These are phyloP conservation scores for Plasmodium chabaudi DNA, from an alignment of 169 alveolate genomes.

Conservation along the genomic window DNA sequence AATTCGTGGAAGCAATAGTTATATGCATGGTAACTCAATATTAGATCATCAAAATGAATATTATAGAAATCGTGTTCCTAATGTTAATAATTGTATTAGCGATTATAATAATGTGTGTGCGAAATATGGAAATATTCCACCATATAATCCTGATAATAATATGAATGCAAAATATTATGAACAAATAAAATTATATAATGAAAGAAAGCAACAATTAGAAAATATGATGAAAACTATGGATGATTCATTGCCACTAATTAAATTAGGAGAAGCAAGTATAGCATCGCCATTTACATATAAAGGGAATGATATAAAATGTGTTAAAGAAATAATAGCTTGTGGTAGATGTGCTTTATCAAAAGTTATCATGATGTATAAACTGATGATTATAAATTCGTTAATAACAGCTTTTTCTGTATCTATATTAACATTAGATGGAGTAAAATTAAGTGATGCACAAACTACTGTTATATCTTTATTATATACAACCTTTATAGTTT, in stretches of 20 bases:
- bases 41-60: background rate
- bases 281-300: constrained; percentile 99
- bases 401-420: constrained; percentile 95
- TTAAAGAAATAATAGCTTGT: constrained; percentile 91
- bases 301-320: constrained; percentile 92
- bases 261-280: constrained; percentile 98
- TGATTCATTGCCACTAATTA: constrained; percentile 87
- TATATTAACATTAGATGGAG: constrained; percentile 96
- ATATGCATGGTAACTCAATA: constrained; percentile 6
- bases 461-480: constrained; percentile 90
- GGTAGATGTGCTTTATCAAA: constrained; percentile 97
- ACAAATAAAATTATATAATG: constrained; percentile 64
- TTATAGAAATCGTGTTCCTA: constrained; percentile 52
- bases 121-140: constrained; percentile 41
- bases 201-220: constrained; percentile 43
- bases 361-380: constrained; percentile 96
- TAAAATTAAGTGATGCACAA: constrained; percentile 97
- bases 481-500: constrained; percentile 82
- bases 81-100: background rate
- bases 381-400: constrained; percentile 95
- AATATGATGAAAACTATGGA: constrained; percentile 82
- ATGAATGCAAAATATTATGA: constrained; percentile 38
- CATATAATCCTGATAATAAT: constrained; percentile 23
- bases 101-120: constrained; percentile 11
- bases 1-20: constrained; percentile 45